Evolutionary conservation across 2,329 filamentous ascomycete species (phyloP), one percentile per base, ranked within the genome.

Genomic region (Paramyrothecium sp.): DNA sequence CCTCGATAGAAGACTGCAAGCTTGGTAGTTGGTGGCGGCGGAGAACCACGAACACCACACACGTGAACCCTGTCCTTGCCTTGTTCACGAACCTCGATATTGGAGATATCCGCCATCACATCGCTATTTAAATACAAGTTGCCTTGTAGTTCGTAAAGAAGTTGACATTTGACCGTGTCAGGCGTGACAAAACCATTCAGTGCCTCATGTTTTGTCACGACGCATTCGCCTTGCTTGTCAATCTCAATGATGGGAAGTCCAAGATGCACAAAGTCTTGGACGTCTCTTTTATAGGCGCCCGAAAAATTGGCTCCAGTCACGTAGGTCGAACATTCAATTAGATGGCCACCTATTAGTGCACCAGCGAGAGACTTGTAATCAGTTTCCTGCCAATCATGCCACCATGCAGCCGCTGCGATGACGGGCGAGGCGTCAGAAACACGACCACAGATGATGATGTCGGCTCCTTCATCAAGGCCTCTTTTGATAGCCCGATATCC

Each of bases 281-380:
- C 55, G 19, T 61, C 60, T 19, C 64, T 56, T 3, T 58, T 59
- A 49, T 60, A 76, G 17, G 66, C 62, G 1, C 80, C 81, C 0
- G 79, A 72, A 58, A 82, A 84, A 56, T 84, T 84, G 0, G 71
- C 77, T 0, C 81, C 81, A 1, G 79, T 81, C 2, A 79, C 77
- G 60, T 83, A 83, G 1, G 77, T 71, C 3, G 74, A 77, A 62
- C 79, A 82, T 58, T 82, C 79, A 55, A 81, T 81, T n/a, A 81
- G 64, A 66, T 82, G 78, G 1, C 77, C 79, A 1, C 77, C 78
- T 22, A 82, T 69, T 1, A 82, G 58, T 0, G 76, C 68, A 0
- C 77, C 75, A 1, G 80, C 80, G 8, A 83, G 74, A 23, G 71
- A 61, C 58, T 83, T 74, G 55, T 77, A 81, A 46, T 77, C 71